phyloP scores from a whole-genome alignment of 805 yeast species.

The Candida adriatica region DNA sequence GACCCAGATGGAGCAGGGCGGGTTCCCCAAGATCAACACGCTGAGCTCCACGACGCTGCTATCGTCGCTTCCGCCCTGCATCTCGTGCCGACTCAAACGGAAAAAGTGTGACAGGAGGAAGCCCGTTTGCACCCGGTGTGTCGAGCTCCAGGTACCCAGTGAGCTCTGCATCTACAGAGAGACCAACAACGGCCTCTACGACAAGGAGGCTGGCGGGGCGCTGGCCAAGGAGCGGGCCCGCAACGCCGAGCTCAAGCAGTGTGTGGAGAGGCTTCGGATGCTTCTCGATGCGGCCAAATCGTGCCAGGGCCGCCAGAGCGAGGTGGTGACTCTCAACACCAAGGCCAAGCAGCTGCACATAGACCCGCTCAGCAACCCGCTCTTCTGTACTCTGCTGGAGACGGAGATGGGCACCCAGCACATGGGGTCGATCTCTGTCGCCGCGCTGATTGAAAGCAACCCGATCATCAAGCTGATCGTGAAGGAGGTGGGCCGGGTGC shows the following conservation, averaged over 20 bases:
- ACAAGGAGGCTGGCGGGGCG: not conserved
- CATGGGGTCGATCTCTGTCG: constrained; percentile 3
- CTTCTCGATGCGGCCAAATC: constrained; percentile 1
- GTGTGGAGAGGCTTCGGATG: constrained; percentile 1
- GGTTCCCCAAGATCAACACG: no score
- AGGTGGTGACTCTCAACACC: constrained; percentile 2
- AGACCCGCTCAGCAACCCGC: constrained; percentile 6
- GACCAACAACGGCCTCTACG: constrained; percentile 2
- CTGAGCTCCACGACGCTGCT: no score
- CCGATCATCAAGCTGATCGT: constrained; percentile 1
- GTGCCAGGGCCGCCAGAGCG: constrained; percentile 1
- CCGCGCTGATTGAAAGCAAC: constrained; percentile 1
- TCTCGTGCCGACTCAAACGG: constrained; percentile 7
- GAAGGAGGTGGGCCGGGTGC: constrained; percentile 3
- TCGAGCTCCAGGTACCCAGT: constrained; percentile 6
- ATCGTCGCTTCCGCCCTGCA: constrained; percentile 9
- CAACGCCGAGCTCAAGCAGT: constrained; percentile 2
- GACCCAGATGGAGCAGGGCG: no score
- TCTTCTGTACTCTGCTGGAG: constrained; percentile 4
- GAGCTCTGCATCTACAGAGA: constrained; percentile 7
- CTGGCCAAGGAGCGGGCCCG: constrained; percentile 1
- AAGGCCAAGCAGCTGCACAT: constrained; percentile 1
- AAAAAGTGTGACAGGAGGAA: constrained; percentile 6
- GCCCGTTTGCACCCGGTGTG: constrained; percentile 8
- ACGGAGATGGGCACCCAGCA: constrained; percentile 1